These are phyloP conservation scores for Leptoxyphium fumago DNA, from an alignment of 2,329 filamentous ascomycete species.

Conservation along the genomic window DNA sequence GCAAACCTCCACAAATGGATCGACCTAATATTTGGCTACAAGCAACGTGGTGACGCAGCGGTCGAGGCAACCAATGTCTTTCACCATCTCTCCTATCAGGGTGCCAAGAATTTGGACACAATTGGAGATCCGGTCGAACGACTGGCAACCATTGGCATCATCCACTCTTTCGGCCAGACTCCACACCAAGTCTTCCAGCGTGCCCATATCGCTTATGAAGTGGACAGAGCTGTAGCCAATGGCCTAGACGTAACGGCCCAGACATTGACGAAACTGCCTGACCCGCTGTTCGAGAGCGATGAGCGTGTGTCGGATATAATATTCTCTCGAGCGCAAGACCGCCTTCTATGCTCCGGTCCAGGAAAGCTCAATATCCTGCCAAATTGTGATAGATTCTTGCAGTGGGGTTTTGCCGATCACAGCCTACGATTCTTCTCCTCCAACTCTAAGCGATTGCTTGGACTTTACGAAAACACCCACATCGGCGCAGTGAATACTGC, in stretches of 20 bases:
- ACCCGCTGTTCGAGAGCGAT: conserved; percentile 59
- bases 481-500: conserved; percentile 76
- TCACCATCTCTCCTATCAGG: conserved; percentile 88
- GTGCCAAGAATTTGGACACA: conserved; percentile 79
- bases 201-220: conserved; percentile 57
- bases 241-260: conserved; percentile 67
- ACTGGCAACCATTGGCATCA: conserved; percentile 81
- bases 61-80: conserved; percentile 90
- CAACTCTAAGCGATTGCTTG: conserved; percentile 68
- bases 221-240: conserved; percentile 43
- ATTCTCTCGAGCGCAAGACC: conserved; percentile 66
- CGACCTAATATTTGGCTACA: conserved; percentile 83
- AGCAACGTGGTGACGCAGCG: conserved; percentile 85
- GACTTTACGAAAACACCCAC: conserved; percentile 86
- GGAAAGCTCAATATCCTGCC: conserved; percentile 81
- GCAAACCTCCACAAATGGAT: conserved; percentile 88
- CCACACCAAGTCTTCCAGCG: conserved; percentile 85
- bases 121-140: conserved; percentile 82
- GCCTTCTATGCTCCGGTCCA: conserved; percentile 67
- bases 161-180: conserved; percentile 97
- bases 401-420: conserved; percentile 92
- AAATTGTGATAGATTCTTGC: conserved; percentile 74
- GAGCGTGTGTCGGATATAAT: conserved; percentile 69
- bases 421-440: conserved; percentile 82
- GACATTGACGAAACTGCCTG: conserved; percentile 60